Base-by-base conservation (phyloP, 1,284 basidiomycete genomes). In the Flammula alnicola region DNA sequence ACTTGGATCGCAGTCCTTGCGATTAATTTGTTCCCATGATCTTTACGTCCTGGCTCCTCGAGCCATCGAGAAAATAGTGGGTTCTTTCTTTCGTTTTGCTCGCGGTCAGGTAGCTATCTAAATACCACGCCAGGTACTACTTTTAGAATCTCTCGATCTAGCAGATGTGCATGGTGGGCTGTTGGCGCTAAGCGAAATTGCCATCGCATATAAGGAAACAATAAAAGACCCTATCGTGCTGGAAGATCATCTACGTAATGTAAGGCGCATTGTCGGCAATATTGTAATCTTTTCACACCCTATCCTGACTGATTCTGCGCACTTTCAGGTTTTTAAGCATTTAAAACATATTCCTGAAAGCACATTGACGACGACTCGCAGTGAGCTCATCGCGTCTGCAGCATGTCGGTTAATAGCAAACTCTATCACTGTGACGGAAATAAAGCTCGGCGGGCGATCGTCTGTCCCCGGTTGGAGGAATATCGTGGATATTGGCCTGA, bases 151-250 rank as follows among this genome's bases (percentile, higher is more conserved):
- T 0, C 68, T 86, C 16, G 94, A 98, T 64, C 62, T 75, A 4
- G 73, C 78, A 16, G 88, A 91, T 61, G 71, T 93, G 2, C 95
- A 98, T 63, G 95, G 95, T 2, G 85, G 81, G n/a, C 69, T 98
- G 5, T 74, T 88, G 10, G 84, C 83, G 1, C 72, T 98, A 23
- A 77, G 80, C 4, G 86, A 93, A 61, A 71, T 97, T 6, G 84
- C 89, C 0, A 66, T 70, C 20, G 77, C 80, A 9, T 81, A 78
- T 64, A 67, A 67, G 23, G 63, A 70, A 42, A 41, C 10, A 16
- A 57, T 60, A 25, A 43, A 49, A 25, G 58, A 63, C 36, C 51
- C 56, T 39, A 48, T 52, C 19, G 35, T 51, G 43, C 51, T 65
- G 22, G 61, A 70, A 47, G 51, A 57, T 12, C 51, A 53, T 32